Evolutionary conservation across 169 alveolate genomes (phyloP).

Genomic region (Cyclospora cayetanensis): DNA sequence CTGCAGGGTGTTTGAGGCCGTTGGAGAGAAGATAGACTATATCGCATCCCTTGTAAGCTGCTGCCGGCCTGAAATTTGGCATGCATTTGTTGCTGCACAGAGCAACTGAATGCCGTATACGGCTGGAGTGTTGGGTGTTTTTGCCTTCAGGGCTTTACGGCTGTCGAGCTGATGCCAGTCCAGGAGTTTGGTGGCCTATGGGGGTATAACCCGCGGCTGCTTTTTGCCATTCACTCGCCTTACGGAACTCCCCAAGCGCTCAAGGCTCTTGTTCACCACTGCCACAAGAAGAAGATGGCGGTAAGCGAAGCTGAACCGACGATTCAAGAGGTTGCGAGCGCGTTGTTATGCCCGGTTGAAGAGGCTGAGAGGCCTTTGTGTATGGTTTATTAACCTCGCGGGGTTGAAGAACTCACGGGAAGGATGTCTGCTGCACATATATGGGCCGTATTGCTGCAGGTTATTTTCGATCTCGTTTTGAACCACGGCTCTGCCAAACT

Average conservation of each 20-base stretch:
- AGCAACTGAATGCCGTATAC: neutral
- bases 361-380: too few relatives aligned
- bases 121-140: neutral
- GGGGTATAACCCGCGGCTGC: conserved; percentile 78
- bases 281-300: conserved; percentile 64
- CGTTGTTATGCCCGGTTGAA: too few relatives aligned
- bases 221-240: conserved; percentile 50
- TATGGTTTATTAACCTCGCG: too few relatives aligned
- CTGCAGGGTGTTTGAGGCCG: conserved; percentile 3
- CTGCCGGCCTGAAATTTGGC: neutral
- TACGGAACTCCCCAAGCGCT: conserved; percentile 71
- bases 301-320: neutral
- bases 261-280: conserved; percentile 56
- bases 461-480: conserved; percentile 72
- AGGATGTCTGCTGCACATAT: too few relatives aligned
- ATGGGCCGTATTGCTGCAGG: conserved; percentile 16
- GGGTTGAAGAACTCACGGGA: too few relatives aligned
- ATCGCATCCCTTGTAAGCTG: neutral
- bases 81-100: neutral
- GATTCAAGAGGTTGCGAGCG: neutral
- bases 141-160: conserved; percentile 65
- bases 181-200: conserved; percentile 78
- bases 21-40: neutral
- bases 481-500: conserved; percentile 77
- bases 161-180: conserved; percentile 76